Evolutionary conservation across 106 monocot genomes (phyloP).

Genomic region (Acanthochlamys bracteata): DNA sequence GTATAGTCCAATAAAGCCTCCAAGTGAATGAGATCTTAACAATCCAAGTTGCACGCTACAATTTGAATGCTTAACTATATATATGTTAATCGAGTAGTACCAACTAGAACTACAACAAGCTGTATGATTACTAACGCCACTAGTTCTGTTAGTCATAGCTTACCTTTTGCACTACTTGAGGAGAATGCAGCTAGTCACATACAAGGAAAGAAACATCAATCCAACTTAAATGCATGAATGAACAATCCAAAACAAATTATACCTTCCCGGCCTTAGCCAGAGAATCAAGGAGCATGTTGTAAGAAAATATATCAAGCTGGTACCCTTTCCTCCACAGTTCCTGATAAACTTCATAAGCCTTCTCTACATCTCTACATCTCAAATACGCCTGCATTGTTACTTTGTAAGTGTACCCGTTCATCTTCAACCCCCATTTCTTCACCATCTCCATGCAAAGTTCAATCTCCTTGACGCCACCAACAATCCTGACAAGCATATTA

Average conservation of each 20-base stretch:
- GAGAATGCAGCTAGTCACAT: not conserved
- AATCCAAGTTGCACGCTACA: no score
- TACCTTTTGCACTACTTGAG: no score
- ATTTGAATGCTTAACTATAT: no score
- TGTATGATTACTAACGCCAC: no score
- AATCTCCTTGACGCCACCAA: conserved; percentile 26
- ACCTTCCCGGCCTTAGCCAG: conserved; percentile 83
- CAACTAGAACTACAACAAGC: no score
- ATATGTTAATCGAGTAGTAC: no score
- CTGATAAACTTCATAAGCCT: conserved; percentile 51
- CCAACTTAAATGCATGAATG: not conserved
- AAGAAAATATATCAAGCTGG: conserved; percentile 84
- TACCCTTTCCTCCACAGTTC: conserved; percentile 79
- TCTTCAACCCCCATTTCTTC: conserved; percentile 65
- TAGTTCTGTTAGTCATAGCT: no score
- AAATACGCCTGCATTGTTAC: conserved; percentile 88
- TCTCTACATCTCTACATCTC: conserved; percentile 48
- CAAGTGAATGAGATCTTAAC: no score
- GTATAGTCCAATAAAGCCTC: no score
- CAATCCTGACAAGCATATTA: conserved; percentile 64
- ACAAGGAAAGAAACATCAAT: not conserved
- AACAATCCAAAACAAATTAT: not conserved
- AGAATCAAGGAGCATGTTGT: conserved; percentile 92
- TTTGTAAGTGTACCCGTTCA: conserved; percentile 84
- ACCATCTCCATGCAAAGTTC: conserved; percentile 58